These are phyloP conservation scores for Planoprotostelium fungivorum DNA, from an alignment of 78 protist genomes.

Conservation along the genomic window DNA sequence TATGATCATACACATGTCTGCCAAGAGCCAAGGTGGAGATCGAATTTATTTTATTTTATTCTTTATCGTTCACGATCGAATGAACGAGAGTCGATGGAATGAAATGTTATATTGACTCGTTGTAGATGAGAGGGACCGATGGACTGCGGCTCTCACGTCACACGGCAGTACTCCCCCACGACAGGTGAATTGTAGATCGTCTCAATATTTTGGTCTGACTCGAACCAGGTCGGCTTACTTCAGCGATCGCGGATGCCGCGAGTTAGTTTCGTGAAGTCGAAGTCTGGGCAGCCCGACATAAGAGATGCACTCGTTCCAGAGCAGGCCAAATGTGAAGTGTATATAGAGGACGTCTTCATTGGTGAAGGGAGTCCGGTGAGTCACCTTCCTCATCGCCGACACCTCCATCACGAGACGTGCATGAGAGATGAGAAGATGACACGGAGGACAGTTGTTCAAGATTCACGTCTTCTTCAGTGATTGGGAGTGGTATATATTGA, in stretches of 20 bases:
- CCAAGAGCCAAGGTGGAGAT: background rate
- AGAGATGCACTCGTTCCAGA: background rate
- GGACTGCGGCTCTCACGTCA: background rate
- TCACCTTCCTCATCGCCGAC: too few relatives aligned
- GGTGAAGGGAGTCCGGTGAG: background rate
- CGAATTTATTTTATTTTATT: too few relatives aligned
- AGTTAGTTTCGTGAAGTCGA: background rate
- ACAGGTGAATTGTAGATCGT: background rate
- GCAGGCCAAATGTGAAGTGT: background rate
- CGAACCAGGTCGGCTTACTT: too few relatives aligned
- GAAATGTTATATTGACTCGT: background rate
- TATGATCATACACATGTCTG: background rate
- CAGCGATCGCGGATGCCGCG: too few relatives aligned
- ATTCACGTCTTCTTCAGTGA: background rate
- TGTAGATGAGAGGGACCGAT: background rate
- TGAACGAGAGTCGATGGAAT: too few relatives aligned
- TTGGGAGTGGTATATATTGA: background rate
- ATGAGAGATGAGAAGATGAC: background rate
- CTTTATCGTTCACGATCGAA: background rate
- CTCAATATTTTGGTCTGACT: too few relatives aligned
- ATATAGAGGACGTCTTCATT: background rate
- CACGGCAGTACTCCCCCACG: background rate
- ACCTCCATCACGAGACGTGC: too few relatives aligned
- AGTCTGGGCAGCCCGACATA: background rate
- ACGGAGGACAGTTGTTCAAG: background rate